phyloP scores from a whole-genome alignment of 2,329 filamentous ascomycete species.

The Exophiala sp. region DNA sequence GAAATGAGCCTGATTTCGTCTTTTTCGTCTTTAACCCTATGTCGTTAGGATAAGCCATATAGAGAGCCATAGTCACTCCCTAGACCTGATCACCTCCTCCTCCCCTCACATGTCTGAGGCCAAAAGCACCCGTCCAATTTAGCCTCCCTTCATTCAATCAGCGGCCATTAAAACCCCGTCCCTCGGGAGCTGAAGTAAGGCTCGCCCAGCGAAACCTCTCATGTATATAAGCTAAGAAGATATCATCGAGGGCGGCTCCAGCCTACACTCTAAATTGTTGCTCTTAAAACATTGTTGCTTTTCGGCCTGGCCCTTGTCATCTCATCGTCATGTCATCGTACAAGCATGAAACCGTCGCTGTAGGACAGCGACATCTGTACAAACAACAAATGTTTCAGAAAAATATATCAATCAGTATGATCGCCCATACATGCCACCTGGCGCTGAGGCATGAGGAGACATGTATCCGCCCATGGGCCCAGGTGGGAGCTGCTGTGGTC shows the following conservation, averaged over 20 bases:
- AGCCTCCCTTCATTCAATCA: constrained; percentile 2
- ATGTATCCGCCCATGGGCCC: constrained; percentile 15
- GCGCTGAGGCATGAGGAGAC: constrained; percentile 11
- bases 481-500: constrained; percentile 10
- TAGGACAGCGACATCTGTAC: background rate
- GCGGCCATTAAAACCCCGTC: constrained; percentile 4
- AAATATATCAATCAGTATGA: constrained; percentile 5
- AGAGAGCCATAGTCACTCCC: too few relatives aligned
- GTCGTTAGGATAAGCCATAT: too few relatives aligned
- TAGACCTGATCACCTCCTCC: background rate
- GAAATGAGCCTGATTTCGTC: background rate
- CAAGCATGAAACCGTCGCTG: constrained; percentile 12
- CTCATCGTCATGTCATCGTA: constrained; percentile 22
- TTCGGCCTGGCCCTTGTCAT: constrained; percentile 8
- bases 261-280: constrained; percentile 4
- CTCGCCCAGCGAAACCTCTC: constrained; percentile 17
- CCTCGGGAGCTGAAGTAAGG: constrained; percentile 6
- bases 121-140: background rate
- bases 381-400: background rate
- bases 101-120: background rate
- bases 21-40: background rate
- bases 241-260: background rate
- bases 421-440: constrained; percentile 19
- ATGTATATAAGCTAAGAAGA: background rate
- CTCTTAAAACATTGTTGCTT: background rate